Evolutionary conservation across 1,139 yeast genomes (phyloP), one percentile per base, ranked within the genome.

Genomic region (Pichia sp.): DNA sequence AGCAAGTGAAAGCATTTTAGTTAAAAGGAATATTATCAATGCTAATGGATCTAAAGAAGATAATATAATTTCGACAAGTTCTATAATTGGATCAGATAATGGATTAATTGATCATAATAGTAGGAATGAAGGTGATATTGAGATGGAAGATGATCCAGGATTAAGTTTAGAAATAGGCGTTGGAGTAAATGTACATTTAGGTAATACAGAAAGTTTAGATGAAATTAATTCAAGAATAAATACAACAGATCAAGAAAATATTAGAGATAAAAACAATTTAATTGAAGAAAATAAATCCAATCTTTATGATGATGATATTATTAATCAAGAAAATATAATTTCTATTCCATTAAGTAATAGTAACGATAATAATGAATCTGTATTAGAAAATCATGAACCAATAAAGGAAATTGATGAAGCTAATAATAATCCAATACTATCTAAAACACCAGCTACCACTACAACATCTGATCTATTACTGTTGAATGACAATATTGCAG

Each of bases 401-500:
- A 18, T 3, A 26, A 36, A 10, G 9, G 18, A 27, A 10, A 10
- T 3, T 27, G 10, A 9, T 11, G 39, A 36, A 36, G 18, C 5
- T 26, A 7, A 26, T 1, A 8, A 36, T 9, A 36, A 10, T 5
- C 4, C 11, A 27, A 6, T 9, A 27, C 11, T 29, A 26, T 35
- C 47, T 30, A 46, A 44, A 33, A 49, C 52, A 7, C 50, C 50
- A 2, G 52, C 52, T 6, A 49, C 49, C 2, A 49, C 52, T 3
- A 40, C 31, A 9, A 34, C 52, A 3, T 41, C 46, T 25, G 52
- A 49, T 3, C 18, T 50, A 27, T 33, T 45, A 3, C 29, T 48
- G 26, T 39, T 48, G 26, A 44, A 49, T 28, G 53, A 50, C 31
- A 48, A 50, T 28, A 32, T 48, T 27, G 35, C 41, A 9, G 47